Evolutionary conservation across 148 eudicot species (phyloP).

Genomic region (Spergularia marina): DNA sequence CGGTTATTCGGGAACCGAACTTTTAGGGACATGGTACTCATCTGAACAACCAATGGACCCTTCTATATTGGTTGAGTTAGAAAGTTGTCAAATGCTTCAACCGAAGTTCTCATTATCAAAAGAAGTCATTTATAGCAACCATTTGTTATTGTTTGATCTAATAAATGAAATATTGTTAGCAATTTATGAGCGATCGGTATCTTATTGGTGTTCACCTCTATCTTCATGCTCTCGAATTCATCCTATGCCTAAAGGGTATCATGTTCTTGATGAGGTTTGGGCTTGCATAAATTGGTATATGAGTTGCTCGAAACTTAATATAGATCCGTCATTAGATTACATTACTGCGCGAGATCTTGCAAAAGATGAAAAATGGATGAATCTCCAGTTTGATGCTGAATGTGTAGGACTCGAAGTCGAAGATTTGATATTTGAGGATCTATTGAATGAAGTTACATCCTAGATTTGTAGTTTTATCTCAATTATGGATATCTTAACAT

Average conservation of each 20-base stretch:
- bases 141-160: constrained; percentile 61
- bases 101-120: constrained; percentile 24
- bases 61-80: constrained; percentile 51
- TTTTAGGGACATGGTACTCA: constrained; percentile 62
- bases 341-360: constrained; percentile 53
- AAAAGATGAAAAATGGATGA: constrained; percentile 75
- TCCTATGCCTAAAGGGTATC: constrained; percentile 64
- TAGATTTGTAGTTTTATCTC: neutral
- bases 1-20: constrained; percentile 49
- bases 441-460: constrained; percentile 47
- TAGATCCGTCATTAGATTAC: constrained; percentile 42
- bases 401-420: constrained; percentile 73
- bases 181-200: constrained; percentile 53
- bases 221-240: constrained; percentile 41
- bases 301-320: constrained; percentile 36
- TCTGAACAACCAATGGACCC: constrained; percentile 56
- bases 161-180: constrained; percentile 60
- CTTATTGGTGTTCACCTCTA: constrained; percentile 51
- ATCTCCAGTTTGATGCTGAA: constrained; percentile 78
- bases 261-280: constrained; percentile 77
- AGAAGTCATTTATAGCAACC: constrained; percentile 24
- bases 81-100: constrained; percentile 30
- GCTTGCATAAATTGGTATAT: constrained; percentile 47
- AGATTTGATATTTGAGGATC: constrained; percentile 55
- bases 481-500: neutral